Base-by-base conservation (phyloP, 768 basidiomycete species). In the Amanita exitialis region DNA sequence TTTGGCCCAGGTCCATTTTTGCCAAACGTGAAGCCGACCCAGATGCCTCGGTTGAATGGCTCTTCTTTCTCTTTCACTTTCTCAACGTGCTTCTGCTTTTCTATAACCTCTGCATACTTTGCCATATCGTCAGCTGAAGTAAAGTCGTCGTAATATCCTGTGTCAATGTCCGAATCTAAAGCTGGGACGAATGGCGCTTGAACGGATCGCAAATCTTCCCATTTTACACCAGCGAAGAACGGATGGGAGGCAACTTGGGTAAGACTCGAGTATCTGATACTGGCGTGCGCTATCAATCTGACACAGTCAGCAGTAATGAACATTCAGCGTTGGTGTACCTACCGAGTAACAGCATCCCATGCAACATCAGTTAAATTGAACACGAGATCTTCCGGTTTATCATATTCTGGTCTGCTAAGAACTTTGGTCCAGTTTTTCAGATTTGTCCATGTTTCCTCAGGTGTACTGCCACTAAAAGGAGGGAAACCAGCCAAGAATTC, bases 401-500 rank as follows among this genome's bases (percentile, higher is more conserved):
- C 94, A 59, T 98, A 99, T 58, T 93, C 86, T 2, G 96, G 96
- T 52, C 96, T 67, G n/a, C 86, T 74, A 4, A 99, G 74, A 1
- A 92, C 91, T 55, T 87, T 87, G 15, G 84, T 81, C 96, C 96
- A 99, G 64, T 97, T 97, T 69, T 97, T 97, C 55, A 99, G 70
- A 67, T 98, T 98, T 13, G 91, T 91, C 96, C 96, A 99, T 0
- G 96, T 99, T 67, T 99, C 96, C 57, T 99, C 93, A 0, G 93
- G 88, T 0, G 87, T 92, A 36, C 86, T 80, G 15, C 96, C 96
- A 43, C 90, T 96, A 71, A 99, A 99, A 1, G 96, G 96, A 10
- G 96, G 96, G 69, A 96, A 99, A 23, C 96, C 95, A 1, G 91
- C 88, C 13, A 95, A 73, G 65, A 95, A 94, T 70, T 99, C 96